phyloP scores from a whole-genome alignment of 768 basidiomycete species.

The Tylopilus felleus region DNA sequence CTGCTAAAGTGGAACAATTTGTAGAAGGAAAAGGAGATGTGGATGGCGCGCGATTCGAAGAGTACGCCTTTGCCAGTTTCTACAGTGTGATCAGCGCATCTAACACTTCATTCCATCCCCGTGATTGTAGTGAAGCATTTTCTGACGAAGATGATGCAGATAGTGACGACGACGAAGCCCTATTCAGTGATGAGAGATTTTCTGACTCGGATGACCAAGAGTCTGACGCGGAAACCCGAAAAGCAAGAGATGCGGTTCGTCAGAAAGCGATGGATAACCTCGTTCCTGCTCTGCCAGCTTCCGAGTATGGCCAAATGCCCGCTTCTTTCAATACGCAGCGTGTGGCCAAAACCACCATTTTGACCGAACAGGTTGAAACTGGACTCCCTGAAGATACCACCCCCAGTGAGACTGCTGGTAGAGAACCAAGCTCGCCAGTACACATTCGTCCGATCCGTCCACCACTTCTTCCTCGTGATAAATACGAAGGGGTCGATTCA shows the following conservation, averaged over 20 bases:
- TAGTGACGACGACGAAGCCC: slow-evolving; percentile 30
- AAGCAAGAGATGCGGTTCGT: slow-evolving; percentile 37
- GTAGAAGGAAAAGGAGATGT: slow-evolving; percentile 87
- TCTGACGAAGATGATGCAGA: slow-evolving; percentile 57
- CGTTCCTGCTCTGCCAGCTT: slow-evolving; percentile 72
- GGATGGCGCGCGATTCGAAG: slow-evolving; percentile 85
- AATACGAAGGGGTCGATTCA: slow-evolving; percentile 90
- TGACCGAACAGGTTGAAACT: slow-evolving; percentile 38
- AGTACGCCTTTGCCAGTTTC: slow-evolving; percentile 52
- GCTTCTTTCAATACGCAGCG: slow-evolving; percentile 72
- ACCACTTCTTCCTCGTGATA: slow-evolving; percentile 77
- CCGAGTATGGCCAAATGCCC: slow-evolving; percentile 89
- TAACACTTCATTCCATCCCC: neutral
- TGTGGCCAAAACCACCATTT: slow-evolving; percentile 46
- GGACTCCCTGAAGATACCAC: slow-evolving; percentile 7
- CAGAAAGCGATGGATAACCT: slow-evolving; percentile 74
- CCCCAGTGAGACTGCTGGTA: slow-evolving; percentile 3
- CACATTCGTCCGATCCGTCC: slow-evolving; percentile 55
- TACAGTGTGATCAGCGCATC: neutral
- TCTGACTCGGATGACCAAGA: slow-evolving; percentile 45
- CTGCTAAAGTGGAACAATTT: slow-evolving; percentile 84
- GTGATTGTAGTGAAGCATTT: slow-evolving; percentile 50
- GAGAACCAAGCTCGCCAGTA: slow-evolving; percentile 13
- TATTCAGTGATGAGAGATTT: slow-evolving; percentile 40
- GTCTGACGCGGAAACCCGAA: slow-evolving; percentile 31